Percentiles rank a stretch among this genome's conserved stretches.
Evolutionary conservation across 1,139 yeast species (phyloP).

Genomic region (Blastobotrys ciferrii): DNA sequence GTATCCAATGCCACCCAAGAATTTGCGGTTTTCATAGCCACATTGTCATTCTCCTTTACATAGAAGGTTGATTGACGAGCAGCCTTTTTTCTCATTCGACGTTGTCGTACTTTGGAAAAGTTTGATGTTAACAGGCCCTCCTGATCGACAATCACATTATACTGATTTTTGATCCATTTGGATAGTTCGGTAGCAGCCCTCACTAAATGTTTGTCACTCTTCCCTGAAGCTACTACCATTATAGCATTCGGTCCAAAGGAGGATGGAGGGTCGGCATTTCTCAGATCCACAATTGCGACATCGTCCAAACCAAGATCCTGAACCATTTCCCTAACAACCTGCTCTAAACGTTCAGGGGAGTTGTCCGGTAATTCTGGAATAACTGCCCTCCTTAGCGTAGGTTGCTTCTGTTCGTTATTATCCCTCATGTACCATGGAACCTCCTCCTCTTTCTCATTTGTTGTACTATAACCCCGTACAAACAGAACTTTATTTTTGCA

Average conservation of each 20-base stretch:
- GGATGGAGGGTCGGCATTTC: conserved; percentile 48
- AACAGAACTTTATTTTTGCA: background rate
- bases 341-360: conserved; percentile 52
- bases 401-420: conserved; percentile 13
- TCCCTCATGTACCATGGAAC: conserved; percentile 34
- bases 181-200: conserved; percentile 65
- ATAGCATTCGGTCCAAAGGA: conserved; percentile 42
- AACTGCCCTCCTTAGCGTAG: conserved; percentile 10
- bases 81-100: conserved; percentile 61
- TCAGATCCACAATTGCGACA: conserved; percentile 56
- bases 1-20: conserved; percentile 79
- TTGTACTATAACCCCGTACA: background rate
- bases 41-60: conserved; percentile 18
- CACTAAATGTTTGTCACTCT: conserved; percentile 70
- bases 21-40: conserved; percentile 29
- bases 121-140: conserved; percentile 74
- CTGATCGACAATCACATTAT: conserved; percentile 47
- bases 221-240: conserved; percentile 73
- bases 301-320: conserved; percentile 65
- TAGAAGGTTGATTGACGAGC: conserved; percentile 38
- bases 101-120: conserved; percentile 54
- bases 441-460: conserved; percentile 1
- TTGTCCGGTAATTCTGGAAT: conserved; percentile 47
- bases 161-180: conserved; percentile 46
- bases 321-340: conserved; percentile 49